Evolutionary conservation across 768 basidiomycete species (phyloP).

Genomic region (Lentinus brumalis): DNA sequence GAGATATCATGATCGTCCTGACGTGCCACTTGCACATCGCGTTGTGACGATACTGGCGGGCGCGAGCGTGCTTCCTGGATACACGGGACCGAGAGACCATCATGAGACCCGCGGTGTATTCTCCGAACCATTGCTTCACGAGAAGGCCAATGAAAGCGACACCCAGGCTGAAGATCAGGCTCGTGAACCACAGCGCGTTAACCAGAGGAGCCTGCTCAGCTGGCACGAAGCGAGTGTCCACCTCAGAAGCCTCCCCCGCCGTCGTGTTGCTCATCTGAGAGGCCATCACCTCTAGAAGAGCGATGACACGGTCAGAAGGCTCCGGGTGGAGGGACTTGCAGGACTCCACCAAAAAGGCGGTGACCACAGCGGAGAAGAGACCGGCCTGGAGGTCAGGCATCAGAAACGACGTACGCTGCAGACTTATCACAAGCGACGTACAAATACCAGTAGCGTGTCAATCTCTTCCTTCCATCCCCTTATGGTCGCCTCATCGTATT

Average conservation of each 20-base stretch:
- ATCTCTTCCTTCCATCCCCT: slow-evolving; percentile 4
- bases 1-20: slow-evolving; percentile 3
- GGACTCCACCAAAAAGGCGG: slow-evolving; percentile 6
- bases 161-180: slow-evolving; percentile 25
- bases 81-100: slow-evolving; percentile 10
- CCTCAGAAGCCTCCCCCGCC: neutral
- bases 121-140: slow-evolving; percentile 29
- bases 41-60: slow-evolving; percentile 25
- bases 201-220: neutral
- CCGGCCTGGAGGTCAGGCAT: slow-evolving; percentile 4
- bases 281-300: neutral
- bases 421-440: neutral
- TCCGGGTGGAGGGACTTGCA: slow-evolving; percentile 2
- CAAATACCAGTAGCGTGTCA: slow-evolving; percentile 3
- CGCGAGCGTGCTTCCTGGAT: slow-evolving; percentile 18
- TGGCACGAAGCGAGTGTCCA: neutral
- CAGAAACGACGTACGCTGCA: neutral
- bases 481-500: neutral
- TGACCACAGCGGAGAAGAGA: slow-evolving; percentile 11
- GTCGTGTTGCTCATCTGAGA: neutral
- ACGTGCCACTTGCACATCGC: slow-evolving; percentile 25
- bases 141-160: slow-evolving; percentile 25
- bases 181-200: slow-evolving; percentile 25
- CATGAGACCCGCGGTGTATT: slow-evolving; percentile 16
- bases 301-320: neutral